Conservation (phyloP, 495 filamentous ascomycete genomes). For the Cladorrhinum samala region DNA sequence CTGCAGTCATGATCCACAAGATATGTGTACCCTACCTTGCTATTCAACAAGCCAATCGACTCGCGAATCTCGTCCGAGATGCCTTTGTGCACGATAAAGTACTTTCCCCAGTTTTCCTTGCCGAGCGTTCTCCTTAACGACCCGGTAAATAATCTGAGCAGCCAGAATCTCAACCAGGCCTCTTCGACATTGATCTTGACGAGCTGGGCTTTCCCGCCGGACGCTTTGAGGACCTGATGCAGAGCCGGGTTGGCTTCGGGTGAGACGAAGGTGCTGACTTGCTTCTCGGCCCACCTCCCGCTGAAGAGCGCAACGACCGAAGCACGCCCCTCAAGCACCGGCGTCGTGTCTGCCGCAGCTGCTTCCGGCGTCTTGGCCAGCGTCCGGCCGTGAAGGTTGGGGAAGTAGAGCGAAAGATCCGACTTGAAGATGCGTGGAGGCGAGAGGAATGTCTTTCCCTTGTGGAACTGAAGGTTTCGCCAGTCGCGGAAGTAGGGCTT, state of each 20-base stretch:
- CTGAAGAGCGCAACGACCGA: conserved; percentile 76
- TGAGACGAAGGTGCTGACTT: conserved; percentile 65
- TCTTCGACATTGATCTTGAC: conserved; percentile 85
- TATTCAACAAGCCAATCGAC: conserved; percentile 75
- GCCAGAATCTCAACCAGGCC: conserved; percentile 64
- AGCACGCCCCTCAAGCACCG: conserved; percentile 60
- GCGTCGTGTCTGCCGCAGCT: conserved; percentile 58
- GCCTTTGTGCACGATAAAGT: conserved; percentile 79
- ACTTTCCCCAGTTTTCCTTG: conserved; percentile 58
- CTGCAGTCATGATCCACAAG: conserved; percentile 78
- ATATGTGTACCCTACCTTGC: conserved; percentile 90
- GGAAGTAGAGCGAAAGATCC: conserved; percentile 81
- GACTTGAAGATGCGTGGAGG: conserved; percentile 68
- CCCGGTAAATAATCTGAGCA: conserved; percentile 65
- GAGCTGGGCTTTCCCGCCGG: conserved; percentile 53
- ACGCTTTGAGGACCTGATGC: conserved; percentile 42
- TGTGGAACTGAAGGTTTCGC: conserved; percentile 68
- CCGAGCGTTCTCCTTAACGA: conserved; percentile 51
- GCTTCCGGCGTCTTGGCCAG: conserved; percentile 40
- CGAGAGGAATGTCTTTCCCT: conserved; percentile 84
- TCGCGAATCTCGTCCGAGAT: conserved; percentile 67
- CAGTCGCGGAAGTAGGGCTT: conserved; percentile 94
- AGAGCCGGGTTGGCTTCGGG: conserved; percentile 60
- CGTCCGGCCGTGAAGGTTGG: conserved; percentile 78
- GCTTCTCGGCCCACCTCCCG: conserved; percentile 75